Conservation (phyloP, 257 asterid genomes). For the Plectranthus barbatus region DNA sequence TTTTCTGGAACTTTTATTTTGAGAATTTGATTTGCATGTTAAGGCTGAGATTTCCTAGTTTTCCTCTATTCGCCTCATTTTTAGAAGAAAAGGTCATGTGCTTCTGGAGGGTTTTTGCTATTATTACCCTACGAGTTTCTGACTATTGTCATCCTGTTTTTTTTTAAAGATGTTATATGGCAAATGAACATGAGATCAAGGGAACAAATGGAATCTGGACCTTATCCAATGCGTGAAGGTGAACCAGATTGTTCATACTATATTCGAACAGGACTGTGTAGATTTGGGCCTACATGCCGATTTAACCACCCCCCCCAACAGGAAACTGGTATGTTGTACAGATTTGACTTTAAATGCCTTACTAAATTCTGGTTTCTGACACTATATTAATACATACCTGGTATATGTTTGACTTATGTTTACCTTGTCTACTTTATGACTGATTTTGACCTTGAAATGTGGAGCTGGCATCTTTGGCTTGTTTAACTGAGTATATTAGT, state of each 20-base stretch:
- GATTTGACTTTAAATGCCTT: slow-evolving; percentile 1
- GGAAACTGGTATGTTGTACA: slow-evolving; percentile 51
- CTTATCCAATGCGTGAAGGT: slow-evolving; percentile 80
- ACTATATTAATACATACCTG: background rate
- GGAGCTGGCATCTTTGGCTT: background rate
- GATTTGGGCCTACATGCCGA: slow-evolving; percentile 81
- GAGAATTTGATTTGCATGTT: slow-evolving; percentile 1
- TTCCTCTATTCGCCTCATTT: background rate
- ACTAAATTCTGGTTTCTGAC: slow-evolving; percentile 2
- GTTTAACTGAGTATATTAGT: slow-evolving; percentile 3
- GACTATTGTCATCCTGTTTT: slow-evolving; percentile 19
- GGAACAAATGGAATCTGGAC: slow-evolving; percentile 63
- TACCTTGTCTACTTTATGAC: background rate
- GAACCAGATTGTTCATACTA: slow-evolving; percentile 84
- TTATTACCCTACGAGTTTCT: slow-evolving; percentile 6
- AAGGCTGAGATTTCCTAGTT: background rate
- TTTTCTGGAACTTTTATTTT: background rate
- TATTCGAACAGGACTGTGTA: slow-evolving; percentile 82
- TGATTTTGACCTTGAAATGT: background rate
- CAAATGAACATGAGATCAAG: slow-evolving; percentile 64
- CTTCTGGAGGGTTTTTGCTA: background rate
- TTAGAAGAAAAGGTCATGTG: background rate
- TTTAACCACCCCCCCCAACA: slow-evolving; percentile 82
- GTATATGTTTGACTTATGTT: background rate
- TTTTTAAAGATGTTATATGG: slow-evolving; percentile 66